phyloP scores from a whole-genome alignment of 176 grass and related monocot species.

The Stipa capillata region DNA sequence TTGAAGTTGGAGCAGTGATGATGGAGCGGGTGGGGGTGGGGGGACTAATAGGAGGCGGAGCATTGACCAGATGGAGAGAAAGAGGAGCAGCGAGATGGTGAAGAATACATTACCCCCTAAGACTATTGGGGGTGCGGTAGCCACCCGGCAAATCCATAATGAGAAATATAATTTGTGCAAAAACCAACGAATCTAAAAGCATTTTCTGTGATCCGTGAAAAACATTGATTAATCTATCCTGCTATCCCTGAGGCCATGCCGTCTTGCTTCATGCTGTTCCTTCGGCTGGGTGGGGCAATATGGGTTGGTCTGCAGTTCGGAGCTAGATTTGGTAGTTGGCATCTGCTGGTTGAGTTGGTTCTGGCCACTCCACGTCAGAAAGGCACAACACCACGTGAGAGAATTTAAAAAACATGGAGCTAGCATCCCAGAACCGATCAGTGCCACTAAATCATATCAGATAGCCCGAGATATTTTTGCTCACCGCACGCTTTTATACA shows the following conservation, averaged over 20 bases:
- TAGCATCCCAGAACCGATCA: background rate
- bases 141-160: too few species aligned
- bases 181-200: background rate
- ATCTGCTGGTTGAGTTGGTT: background rate
- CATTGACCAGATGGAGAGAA: too few species aligned
- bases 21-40: too few species aligned
- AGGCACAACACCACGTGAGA: background rate
- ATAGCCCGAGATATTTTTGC: background rate
- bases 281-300: constrained; percentile 2
- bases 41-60: too few species aligned
- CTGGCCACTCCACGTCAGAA: background rate
- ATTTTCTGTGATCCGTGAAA: background rate
- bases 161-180: too few species aligned
- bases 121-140: too few species aligned
- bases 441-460: background rate
- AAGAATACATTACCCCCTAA: too few species aligned
- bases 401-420: background rate
- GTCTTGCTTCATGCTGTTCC: background rate
- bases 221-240: background rate
- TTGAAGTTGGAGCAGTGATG: too few species aligned
- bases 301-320: constrained; percentile 2
- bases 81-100: too few species aligned
- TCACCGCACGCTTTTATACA: background rate
- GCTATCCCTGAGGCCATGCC: background rate
- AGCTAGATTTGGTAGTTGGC: constrained; percentile 10